Evolutionary conservation across 257 asterid genomes (phyloP).

Genomic region (Capsicum chinense): DNA sequence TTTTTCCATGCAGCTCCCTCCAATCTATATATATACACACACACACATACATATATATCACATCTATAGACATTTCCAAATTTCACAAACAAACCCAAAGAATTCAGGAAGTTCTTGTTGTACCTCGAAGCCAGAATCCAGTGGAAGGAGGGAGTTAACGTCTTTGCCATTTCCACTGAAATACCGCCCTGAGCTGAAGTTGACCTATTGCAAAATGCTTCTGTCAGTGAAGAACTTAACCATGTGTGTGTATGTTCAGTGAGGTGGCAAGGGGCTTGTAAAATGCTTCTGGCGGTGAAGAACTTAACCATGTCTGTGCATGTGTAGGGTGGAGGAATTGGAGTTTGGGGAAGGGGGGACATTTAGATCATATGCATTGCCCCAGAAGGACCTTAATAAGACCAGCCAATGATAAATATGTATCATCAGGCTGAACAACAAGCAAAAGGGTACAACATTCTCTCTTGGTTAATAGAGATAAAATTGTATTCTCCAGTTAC

Average conservation of each 20-base stretch:
- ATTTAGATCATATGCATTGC: neutral
- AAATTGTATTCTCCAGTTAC: neutral
- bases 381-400: too few species aligned
- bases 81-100: slow-evolving; percentile 3
- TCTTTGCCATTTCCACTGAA: slow-evolving; percentile 70
- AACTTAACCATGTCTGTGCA: neutral
- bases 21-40: neutral
- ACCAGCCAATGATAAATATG: too few species aligned
- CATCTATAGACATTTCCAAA: neutral
- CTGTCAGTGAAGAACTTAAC: slow-evolving; percentile 32
- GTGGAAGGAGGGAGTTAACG: slow-evolving; percentile 72
- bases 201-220: slow-evolving; percentile 62
- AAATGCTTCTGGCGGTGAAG: neutral
- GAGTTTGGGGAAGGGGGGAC: neutral
- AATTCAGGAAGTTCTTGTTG: neutral
- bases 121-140: slow-evolving; percentile 98
- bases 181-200: slow-evolving; percentile 93
- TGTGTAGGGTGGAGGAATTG: neutral
- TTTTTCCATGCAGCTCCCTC: neutral
- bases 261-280: neutral
- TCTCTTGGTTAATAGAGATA: neutral
- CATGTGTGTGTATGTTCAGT: neutral
- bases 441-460: neutral
- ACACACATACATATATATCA: neutral
- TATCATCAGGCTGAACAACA: neutral